Base-by-base conservation (phyloP, 129 eudicot genomes). In the Lactuca sativa region DNA sequence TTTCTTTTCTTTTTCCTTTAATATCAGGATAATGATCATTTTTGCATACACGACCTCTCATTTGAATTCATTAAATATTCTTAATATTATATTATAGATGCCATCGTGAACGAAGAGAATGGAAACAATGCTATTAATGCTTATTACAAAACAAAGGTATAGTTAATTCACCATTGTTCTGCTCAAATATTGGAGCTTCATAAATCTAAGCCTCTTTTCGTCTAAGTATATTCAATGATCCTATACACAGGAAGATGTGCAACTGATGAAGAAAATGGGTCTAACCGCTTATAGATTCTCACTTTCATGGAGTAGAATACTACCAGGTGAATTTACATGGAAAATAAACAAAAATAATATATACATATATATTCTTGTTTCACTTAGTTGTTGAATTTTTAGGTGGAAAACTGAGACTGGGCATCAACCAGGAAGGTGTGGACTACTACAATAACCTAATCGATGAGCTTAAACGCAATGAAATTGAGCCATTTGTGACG, bases 241-340 rank as follows among this genome's bases (percentile, higher is more conserved):
- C 0, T 34, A 2, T 34, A 2, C 44, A 51, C 49, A 77, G 82
- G 82, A 77, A 63, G 82, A 77, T 64, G 82, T 47, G 52, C 52
- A 47, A 47, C 3, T 11, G 15, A 47, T 47, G 15, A 47, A 47
- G 52, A 47, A 47, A 47, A 0, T 47, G 52, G 52, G 52, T 47
- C 52, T 47, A 47, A 47, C 70, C 6, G 70, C 82, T 21, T 77
- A 77, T 10, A 69, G 82, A 36, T 77, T 77, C 34, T 77, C 82
- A 44, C 4, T 77, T 70, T 77, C 82, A 21, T 77, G 82, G 82
- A 64, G 77, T 43, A 63, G 82, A 56, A 77, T 77, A 41, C 70
- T 77, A 63, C 82, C 82, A 52, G 75, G 81, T 76, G 51, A 52
- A 33, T 54, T n/a, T 25, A 25, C 1, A 12, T 0, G 0, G 12